Conservation (phyloP, 306 rosid species). For the Malus asiatica region DNA sequence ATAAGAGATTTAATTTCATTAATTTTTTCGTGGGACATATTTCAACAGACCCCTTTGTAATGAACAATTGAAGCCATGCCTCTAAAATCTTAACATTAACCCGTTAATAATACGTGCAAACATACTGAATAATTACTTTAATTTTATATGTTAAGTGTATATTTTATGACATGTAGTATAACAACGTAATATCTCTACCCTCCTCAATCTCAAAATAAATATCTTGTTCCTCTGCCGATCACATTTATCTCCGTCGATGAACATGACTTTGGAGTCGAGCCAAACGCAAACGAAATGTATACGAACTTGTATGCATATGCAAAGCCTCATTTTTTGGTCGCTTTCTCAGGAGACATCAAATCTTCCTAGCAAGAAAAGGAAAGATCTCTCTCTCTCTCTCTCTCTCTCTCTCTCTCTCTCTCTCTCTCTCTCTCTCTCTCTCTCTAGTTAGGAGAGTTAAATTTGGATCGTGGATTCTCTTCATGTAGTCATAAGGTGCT, state of each 20-base stretch:
- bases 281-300: not conserved
- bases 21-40: not conserved
- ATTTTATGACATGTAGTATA: not conserved
- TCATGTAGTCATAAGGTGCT: slow-evolving; percentile 28
- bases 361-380: slow-evolving; percentile 4
- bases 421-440: slow-evolving; percentile 3
- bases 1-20: too few relatives aligned
- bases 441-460: not conserved
- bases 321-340: not conserved
- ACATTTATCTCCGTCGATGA: not conserved
- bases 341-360: slow-evolving; percentile 11
- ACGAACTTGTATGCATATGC: not conserved
- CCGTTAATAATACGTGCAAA: not conserved
- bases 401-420: not conserved
- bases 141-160: too few relatives aligned
- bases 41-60: too few relatives aligned
- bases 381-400: not conserved
- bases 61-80: not conserved
- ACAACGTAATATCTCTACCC: not conserved
- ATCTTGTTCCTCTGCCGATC: not conserved
- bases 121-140: not conserved
- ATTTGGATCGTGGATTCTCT: not conserved
- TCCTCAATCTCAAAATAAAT: not conserved
- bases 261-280: not conserved
- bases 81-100: not conserved